A percentile compares a stretch with the other conserved stretches of the same genome.
Conservation (phyloP, 2,329 filamentous ascomycete species). For the Volutella citrinella region DNA sequence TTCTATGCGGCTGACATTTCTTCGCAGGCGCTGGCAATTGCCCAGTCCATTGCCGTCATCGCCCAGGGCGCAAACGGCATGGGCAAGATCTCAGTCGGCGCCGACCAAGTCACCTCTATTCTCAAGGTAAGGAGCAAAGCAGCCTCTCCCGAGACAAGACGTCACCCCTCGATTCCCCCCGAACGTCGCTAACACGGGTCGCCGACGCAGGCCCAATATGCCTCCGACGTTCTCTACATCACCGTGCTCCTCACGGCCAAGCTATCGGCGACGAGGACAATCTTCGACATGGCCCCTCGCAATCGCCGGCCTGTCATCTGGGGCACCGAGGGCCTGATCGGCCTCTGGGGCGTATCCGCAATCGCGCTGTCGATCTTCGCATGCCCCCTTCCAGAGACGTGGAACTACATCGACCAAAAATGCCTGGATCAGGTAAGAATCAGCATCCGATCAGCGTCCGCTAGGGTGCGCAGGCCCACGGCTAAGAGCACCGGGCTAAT, state of each 20-base stretch:
- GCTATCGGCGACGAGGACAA: conserved; percentile 16
- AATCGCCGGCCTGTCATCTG: conserved; percentile 8
- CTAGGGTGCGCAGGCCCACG: no score
- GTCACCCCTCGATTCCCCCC: no score
- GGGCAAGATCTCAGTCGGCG: conserved; percentile 10
- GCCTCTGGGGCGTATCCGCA: conserved; percentile 12
- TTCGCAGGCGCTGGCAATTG: conserved; percentile 13
- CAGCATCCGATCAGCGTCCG: no score
- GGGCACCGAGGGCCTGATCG: conserved; percentile 10
- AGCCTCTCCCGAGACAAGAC: not conserved
- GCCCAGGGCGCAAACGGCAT: conserved; percentile 14
- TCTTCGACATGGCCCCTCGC: conserved; percentile 16
- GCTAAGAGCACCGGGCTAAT: no score
- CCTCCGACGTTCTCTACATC: conserved; percentile 13
- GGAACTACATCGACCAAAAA: conserved; percentile 13
- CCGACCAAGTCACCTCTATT: conserved; percentile 9
- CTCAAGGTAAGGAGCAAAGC: conserved; percentile 10
- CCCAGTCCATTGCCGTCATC: conserved; percentile 16
- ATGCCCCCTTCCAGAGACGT: conserved; percentile 15
- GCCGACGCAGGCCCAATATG: conserved; percentile 9
- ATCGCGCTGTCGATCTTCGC: conserved; percentile 12
- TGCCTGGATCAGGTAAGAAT: conserved; percentile 15
- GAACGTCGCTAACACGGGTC: no score
- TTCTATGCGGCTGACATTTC: not conserved
- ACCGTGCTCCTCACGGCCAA: conserved; percentile 12